These are phyloP conservation scores for Psilocybe azurescens DNA, from an alignment of 768 basidiomycete genomes.

Conservation along the genomic window DNA sequence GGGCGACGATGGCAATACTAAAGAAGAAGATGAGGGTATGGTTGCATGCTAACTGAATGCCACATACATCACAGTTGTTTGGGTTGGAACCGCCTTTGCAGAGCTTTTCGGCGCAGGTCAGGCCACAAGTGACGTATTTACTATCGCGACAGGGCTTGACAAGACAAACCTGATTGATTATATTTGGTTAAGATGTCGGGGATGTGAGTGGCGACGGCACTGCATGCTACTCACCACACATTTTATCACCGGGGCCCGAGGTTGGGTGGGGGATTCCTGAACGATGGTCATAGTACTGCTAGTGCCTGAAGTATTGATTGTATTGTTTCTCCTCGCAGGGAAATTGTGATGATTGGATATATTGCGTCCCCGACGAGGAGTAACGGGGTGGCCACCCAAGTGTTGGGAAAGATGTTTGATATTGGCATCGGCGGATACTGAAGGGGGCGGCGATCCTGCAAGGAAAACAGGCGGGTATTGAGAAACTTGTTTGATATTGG, in stretches of 20 bases:
- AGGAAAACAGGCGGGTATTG: neutral
- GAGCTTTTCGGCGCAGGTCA: conserved; percentile 30
- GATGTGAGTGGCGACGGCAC: neutral
- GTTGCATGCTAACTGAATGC: neutral
- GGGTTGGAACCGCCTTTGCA: conserved; percentile 24
- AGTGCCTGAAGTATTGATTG: neutral
- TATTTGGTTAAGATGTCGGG: neutral
- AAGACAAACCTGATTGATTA: conserved; percentile 24
- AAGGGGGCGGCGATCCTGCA: neutral
- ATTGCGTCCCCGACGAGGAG: conserved; percentile 4
- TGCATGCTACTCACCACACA: conserved; percentile 22
- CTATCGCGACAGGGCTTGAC: conserved; percentile 18
- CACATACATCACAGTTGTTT: conserved; percentile 29
- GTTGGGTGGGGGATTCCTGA: neutral
- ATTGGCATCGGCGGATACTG: conserved; percentile 7
- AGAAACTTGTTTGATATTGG: conserved; percentile 9
- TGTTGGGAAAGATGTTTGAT: conserved; percentile 13
- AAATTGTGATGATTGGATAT: conserved; percentile 3
- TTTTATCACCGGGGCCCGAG: conserved; percentile 1
- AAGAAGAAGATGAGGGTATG: neutral
- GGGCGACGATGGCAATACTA: conserved; percentile 35
- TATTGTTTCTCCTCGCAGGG: neutral
- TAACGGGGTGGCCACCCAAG: conserved; percentile 11
- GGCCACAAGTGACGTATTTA: conserved; percentile 30
- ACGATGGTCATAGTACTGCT: neutral